Evolutionary conservation across 2,329 filamentous ascomycete genomes (phyloP).

Genomic region (Stemphylium vesicarium): DNA sequence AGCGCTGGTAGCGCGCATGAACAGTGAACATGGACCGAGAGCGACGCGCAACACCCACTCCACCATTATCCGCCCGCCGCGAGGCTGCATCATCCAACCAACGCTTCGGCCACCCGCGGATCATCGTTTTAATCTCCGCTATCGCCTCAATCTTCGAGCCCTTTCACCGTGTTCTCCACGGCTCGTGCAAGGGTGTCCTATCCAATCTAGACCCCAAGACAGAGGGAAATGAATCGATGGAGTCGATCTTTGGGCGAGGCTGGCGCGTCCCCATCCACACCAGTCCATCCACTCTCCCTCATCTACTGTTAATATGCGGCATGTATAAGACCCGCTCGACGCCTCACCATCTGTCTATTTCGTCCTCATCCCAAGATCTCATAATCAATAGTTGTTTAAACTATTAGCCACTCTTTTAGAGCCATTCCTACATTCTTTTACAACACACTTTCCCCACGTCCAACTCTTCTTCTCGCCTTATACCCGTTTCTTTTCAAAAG

Average conservation of each 20-base stretch:
- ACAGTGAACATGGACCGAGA: neutral
- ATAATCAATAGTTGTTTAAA: conserved; percentile 34
- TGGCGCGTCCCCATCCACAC: conserved; percentile 14
- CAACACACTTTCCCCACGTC: conserved; percentile 1
- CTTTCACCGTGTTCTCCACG: neutral
- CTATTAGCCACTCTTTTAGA: conserved; percentile 42
- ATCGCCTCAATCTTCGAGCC: conserved; percentile 6
- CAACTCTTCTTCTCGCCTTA: conserved; percentile 15
- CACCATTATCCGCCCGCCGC: neutral
- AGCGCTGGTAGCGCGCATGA: neutral
- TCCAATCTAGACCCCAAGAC: conserved; percentile 5
- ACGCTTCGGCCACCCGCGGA: conserved; percentile 7
- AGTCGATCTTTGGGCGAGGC: conserved; percentile 12
- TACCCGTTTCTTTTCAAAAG: conserved; percentile 10
- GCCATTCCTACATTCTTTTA: conserved; percentile 22
- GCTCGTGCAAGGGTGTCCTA: conserved; percentile 5
- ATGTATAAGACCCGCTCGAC: conserved; percentile 24
- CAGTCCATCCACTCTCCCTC: conserved; percentile 6
- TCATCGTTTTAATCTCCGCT: conserved; percentile 14
- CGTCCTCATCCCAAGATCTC: conserved; percentile 14
- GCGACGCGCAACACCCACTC: conserved; percentile 6
- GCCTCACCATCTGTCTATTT: neutral
- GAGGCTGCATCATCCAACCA: conserved; percentile 1
- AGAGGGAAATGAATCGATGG: conserved; percentile 5
- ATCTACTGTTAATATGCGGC: conserved; percentile 20